Conservation (phyloP, 148 eudicot genomes). For the Amaranthus palmeri region DNA sequence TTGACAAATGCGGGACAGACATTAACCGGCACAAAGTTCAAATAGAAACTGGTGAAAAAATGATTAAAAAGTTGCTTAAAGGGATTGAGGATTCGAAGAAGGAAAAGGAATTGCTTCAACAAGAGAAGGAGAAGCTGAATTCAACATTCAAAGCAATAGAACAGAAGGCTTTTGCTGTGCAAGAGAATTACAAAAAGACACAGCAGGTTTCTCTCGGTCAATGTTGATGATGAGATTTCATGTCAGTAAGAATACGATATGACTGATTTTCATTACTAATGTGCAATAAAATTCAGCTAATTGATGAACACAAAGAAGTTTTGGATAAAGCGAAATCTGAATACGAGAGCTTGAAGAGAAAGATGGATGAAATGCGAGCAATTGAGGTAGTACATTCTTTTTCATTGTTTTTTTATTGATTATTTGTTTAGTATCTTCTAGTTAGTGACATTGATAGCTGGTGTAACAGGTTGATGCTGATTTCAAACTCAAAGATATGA, state of each 20-base stretch:
- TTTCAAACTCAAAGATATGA: constrained; percentile 84
- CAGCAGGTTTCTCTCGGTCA: constrained; percentile 47
- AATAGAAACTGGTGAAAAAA: constrained; percentile 86
- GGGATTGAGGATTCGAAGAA: constrained; percentile 81
- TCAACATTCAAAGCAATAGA: constrained; percentile 67
- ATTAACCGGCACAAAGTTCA: constrained; percentile 88
- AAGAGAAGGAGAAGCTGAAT: constrained; percentile 54
- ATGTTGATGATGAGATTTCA: background rate
- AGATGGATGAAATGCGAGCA: constrained; percentile 80
- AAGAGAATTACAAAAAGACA: constrained; percentile 67
- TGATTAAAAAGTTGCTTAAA: constrained; percentile 67
- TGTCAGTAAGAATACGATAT: background rate
- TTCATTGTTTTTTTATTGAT: background rate
- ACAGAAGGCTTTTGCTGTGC: constrained; percentile 72
- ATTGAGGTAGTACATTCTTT: constrained; percentile 57
- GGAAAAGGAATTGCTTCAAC: constrained; percentile 61
- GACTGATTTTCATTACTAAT: constrained; percentile 5
- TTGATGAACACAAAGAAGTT: constrained; percentile 77
- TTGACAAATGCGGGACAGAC: constrained; percentile 77
- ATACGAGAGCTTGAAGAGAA: constrained; percentile 63
- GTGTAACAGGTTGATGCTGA: constrained; percentile 86
- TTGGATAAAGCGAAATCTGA: constrained; percentile 74
- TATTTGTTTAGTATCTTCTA: constrained; percentile 5
- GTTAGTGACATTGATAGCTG: constrained; percentile 9
- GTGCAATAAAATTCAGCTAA: constrained; percentile 38